Evolutionary conservation across 1,284 basidiomycete genomes (phyloP).

Genomic region (Ceratorhiza oryzae-sativae): DNA sequence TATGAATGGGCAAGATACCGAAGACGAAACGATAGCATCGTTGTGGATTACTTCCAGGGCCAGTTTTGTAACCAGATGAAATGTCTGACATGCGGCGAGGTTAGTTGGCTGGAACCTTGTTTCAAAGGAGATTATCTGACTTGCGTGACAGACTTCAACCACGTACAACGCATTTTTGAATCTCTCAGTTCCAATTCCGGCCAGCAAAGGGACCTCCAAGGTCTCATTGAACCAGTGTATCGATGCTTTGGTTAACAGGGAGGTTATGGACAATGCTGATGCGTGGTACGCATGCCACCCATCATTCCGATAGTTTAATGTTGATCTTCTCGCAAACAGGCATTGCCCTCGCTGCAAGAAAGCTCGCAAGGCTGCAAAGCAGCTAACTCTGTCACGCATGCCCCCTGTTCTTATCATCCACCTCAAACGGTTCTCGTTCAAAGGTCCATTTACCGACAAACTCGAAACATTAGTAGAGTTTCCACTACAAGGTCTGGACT

Average conservation of each 20-base stretch:
- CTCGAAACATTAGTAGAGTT: constrained; percentile 90
- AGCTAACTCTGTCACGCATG: constrained; percentile 85
- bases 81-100: constrained; percentile 90
- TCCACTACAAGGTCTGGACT: constrained; percentile 81
- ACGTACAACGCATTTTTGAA: constrained; percentile 99
- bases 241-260: constrained; percentile 89
- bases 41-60: constrained; percentile 98
- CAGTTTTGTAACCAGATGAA: constrained; percentile 92
- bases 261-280: constrained; percentile 92
- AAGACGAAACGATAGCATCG: constrained; percentile 89
- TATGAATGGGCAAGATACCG: constrained; percentile 94
- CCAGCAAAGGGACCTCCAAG: constrained; percentile 64
- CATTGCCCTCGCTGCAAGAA: constrained; percentile 92
- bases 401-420: constrained; percentile 96
- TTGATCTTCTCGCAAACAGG: constrained; percentile 56
- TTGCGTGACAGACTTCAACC: constrained; percentile 81
- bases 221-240: constrained; percentile 83
- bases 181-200: constrained; percentile 88
- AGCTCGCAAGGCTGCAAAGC: constrained; percentile 82
- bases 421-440: constrained; percentile 93
- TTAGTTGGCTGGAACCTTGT: constrained; percentile 52
- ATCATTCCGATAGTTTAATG: constrained; percentile 27
- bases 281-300: constrained; percentile 74
- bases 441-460: constrained; percentile 95
- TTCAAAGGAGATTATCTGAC: constrained; percentile 33